phyloP scores from a whole-genome alignment of 2,329 filamentous ascomycete species.

The Parafenestella ontariensis region DNA sequence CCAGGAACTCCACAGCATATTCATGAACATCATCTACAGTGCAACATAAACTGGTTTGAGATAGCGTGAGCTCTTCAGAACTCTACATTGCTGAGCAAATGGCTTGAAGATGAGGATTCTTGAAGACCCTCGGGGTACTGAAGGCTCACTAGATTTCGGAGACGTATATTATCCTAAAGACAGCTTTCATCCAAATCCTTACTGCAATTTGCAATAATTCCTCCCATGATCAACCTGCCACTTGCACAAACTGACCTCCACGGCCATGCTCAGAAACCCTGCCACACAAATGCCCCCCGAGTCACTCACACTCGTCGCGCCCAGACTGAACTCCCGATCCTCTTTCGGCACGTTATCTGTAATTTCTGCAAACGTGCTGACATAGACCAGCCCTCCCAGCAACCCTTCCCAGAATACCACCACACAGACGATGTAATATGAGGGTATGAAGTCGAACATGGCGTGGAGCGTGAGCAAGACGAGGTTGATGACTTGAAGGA shows the following conservation, averaged over 20 bases:
- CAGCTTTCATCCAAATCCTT: neutral
- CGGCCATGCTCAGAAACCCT: slow-evolving; percentile 79
- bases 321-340: slow-evolving; percentile 89
- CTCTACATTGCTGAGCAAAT: no score
- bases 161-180: no score
- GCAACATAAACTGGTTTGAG: no score
- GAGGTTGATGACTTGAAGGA: slow-evolving; percentile 84
- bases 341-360: slow-evolving; percentile 77
- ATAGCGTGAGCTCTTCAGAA: no score
- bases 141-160: no score
- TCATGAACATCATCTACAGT: no score
- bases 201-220: slow-evolving; percentile 58
- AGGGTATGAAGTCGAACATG: slow-evolving; percentile 80
- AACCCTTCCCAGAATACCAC: slow-evolving; percentile 95
- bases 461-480: slow-evolving; percentile 76
- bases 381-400: slow-evolving; percentile 89
- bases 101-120: no score
- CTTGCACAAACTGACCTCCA: slow-evolving; percentile 82
- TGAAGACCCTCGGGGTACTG: no score
- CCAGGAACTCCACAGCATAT: no score
- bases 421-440: slow-evolving; percentile 82
- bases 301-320: slow-evolving; percentile 90
- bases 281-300: slow-evolving; percentile 90
- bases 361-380: slow-evolving; percentile 89
- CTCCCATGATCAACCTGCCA: slow-evolving; percentile 85